Evolutionary conservation across 352 stramenopile species (phyloP).

Genomic region (Globisporangium heterothallicum): DNA sequence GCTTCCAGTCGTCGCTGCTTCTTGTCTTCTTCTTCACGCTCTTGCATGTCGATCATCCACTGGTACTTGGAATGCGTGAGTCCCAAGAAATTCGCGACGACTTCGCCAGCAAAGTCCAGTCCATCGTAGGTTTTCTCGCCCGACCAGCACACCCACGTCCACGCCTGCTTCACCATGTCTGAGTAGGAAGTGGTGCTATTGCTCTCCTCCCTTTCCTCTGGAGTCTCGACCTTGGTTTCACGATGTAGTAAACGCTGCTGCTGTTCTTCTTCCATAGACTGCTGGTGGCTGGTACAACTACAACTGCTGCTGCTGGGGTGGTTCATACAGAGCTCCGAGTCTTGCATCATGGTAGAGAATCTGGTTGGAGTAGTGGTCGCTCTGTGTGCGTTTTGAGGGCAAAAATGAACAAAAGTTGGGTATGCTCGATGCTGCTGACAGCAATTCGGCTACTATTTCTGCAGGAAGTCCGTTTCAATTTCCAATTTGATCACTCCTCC

Average conservation of each 20-base stretch:
- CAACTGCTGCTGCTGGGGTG: too few relatives aligned
- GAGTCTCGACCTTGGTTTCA: background rate
- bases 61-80: constrained; percentile 84
- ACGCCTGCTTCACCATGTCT: constrained; percentile 29
- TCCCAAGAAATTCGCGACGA: constrained; percentile 74
- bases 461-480: too few relatives aligned
- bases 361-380: too few relatives aligned
- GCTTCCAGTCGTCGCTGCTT: constrained; percentile 47
- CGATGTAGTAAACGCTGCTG: too few relatives aligned
- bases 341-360: constrained; percentile 4
- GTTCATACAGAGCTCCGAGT: background rate
- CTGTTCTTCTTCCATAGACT: too few relatives aligned
- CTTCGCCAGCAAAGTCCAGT: constrained; percentile 77
- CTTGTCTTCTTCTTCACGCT: constrained; percentile 66
- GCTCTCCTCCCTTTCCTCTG: background rate
- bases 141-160: constrained; percentile 63
- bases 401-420: background rate
- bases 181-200: background rate
- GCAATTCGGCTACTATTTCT: too few relatives aligned
- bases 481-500: too few relatives aligned
- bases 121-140: constrained; percentile 58
- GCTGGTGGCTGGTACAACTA: too few relatives aligned
- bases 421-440: background rate
- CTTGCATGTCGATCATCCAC: constrained; percentile 73
- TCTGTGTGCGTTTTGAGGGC: too few relatives aligned